phyloP scores from a whole-genome alignment of 164 flowering plant genomes.

The Malania oleifera region DNA sequence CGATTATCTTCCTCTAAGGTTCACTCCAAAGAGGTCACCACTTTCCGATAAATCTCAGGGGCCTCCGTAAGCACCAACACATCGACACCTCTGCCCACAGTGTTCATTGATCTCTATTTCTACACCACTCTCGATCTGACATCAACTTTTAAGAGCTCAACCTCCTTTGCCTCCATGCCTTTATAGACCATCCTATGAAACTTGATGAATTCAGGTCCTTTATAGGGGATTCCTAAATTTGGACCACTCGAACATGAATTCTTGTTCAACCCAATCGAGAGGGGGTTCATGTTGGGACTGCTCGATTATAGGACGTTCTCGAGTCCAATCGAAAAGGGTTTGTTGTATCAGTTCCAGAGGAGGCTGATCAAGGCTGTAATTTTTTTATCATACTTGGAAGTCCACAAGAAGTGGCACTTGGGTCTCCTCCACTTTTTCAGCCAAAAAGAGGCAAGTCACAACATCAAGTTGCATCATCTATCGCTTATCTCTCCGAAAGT shows the following conservation, averaged over 20 bases:
- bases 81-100: neutral
- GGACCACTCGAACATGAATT: slow-evolving; percentile 48
- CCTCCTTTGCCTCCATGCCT: slow-evolving; percentile 9
- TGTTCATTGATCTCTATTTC: neutral
- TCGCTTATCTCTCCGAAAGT: slow-evolving; percentile 39
- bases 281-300: slow-evolving; percentile 46
- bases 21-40: neutral
- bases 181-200: slow-evolving; percentile 5
- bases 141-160: slow-evolving; percentile 3
- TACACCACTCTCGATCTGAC: neutral
- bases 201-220: slow-evolving; percentile 21
- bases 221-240: slow-evolving; percentile 20
- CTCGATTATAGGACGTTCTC: slow-evolving; percentile 41
- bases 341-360: slow-evolving; percentile 41
- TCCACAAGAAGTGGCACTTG: slow-evolving; percentile 58
- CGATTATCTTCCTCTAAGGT: neutral
- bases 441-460: slow-evolving; percentile 61
- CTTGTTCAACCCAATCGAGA: slow-evolving; percentile 44
- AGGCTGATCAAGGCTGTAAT: slow-evolving; percentile 18
- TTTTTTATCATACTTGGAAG: slow-evolving; percentile 41
- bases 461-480: slow-evolving; percentile 65
- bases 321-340: slow-evolving; percentile 40
- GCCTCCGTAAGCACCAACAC: slow-evolving; percentile 7
- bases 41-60: slow-evolving; percentile 7
- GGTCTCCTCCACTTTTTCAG: slow-evolving; percentile 70